Evolutionary conservation across 2,329 filamentous ascomycete genomes (phyloP), one percentile per base, ranked within the genome.

Genomic region (Trichoderma endophyticum): DNA sequence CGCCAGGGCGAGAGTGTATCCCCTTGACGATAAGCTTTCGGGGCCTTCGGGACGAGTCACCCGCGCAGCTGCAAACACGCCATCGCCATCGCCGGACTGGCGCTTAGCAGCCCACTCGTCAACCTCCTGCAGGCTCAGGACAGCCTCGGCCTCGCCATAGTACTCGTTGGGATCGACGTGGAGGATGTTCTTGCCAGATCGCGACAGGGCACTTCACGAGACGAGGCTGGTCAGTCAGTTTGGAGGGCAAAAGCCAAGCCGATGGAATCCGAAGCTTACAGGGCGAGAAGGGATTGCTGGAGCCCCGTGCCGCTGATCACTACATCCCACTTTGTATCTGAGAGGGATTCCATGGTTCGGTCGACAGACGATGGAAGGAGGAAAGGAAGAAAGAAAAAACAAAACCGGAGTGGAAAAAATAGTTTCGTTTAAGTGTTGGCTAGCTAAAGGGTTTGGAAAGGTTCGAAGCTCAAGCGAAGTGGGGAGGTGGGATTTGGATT

Each of bases 91-190:
- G 7, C 73, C 73, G 6, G 73, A 74, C 15, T 77, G 76, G 61
- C 85, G 77, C 68, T 77, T 76, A 61, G 85, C 83, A 59, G 86
- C 90, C 94, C 94, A 98, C 48, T 87, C 86, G 76, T 95, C 91
- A 48, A 89, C 91, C 80, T 98, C 95, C 73, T 93, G 88, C 43
- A 98, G 85, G 81, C 91, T 96, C 75, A 98, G 88, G 2, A 94
- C 93, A 74, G 95, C 94, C 79, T 97, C 94, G 51, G 91, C 81
- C 68, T 92, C 93, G 77, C 95, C 95, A 83, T 98, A 98, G 82
- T 93, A 97, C 74, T 90, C 87, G 83, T 97, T 95, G 74, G 89
- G 88, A 80, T 98, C 95, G 80, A 98, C 85, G 81, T 98, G 95
- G 73, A 98, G 88, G 75, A 98, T 89, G 78, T 93, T 96, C 86